Evolutionary conservation across 139 green algal genomes (phyloP), one percentile per base, ranked within the genome.

Genomic region (Ostreobium quekettii): DNA sequence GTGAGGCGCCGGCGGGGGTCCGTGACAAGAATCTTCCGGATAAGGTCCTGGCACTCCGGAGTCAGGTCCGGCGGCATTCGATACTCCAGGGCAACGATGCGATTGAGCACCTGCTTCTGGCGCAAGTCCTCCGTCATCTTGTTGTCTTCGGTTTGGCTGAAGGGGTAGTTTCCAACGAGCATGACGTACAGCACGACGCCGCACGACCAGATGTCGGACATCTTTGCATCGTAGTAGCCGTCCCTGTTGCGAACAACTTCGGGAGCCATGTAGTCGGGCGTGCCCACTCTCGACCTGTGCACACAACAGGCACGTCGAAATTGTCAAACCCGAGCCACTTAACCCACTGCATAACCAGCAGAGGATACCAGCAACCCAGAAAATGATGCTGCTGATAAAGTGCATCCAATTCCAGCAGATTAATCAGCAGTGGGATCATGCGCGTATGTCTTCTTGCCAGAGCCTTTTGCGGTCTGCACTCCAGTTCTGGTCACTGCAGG

Each of bases 201-300:
- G 61, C 79, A 84, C 24, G 79, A 87, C 83, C 83, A 89, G 38
- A 89, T 71, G 73, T 89, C 83, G 1, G 83, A 78, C 48, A 77
- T 67, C 73, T 89, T 86, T 58, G 81, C 83, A 66, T 85, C 79
- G 36, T 89, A 89, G 5, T 15, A n/a, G 36, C 31, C 31, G 6
- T 36, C 48, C 35, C 46, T 71, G 5, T 8, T 62, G 19, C 36
- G 42, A 15, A 71, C 48, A 33, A 71, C 64, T 62, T 71, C 64
- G 11, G 64, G 64, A 36, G 64, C 64, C 64, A 71, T 71, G 46
- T 71, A 71, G 30, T 61, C 64, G n/a, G 64, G 64, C n/a, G 64
- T 71, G n/a, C 64, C 64, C 4, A 71, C 64, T 47, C 46, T 15
- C 7, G 64, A 71, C 36, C 64, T 66, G 24, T 22, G 47, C n/a